Evolutionary conservation across 2,329 filamentous ascomycete genomes (phyloP).

Genomic region (Epichloe gansuensis): DNA sequence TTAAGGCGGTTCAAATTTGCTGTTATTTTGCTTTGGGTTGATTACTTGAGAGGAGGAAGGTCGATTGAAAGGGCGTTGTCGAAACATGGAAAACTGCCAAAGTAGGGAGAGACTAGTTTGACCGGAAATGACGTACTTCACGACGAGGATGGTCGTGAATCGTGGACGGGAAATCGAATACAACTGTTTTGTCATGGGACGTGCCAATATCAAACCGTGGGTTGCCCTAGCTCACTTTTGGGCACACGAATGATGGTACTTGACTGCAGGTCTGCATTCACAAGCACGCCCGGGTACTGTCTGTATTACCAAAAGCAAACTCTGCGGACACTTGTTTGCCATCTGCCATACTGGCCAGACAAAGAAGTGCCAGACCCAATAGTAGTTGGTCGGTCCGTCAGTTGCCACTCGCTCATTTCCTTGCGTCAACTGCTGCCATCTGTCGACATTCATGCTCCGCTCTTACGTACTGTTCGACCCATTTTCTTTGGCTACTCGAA

Average conservation of each 20-base stretch:
- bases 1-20: not conserved
- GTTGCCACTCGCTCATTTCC: not conserved
- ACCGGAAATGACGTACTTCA: too few relatives aligned
- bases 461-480: not conserved
- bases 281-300: not conserved
- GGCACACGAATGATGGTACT: not conserved
- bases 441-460: not conserved
- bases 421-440: not conserved
- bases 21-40: not conserved
- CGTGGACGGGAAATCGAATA: not conserved
- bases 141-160: not conserved
- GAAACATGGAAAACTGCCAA: not conserved
- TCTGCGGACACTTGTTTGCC: not conserved
- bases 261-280: not conserved
- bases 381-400: not conserved
- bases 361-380: not conserved
- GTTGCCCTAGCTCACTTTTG: too few relatives aligned
- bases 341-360: not conserved
- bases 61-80: not conserved
- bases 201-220: too few relatives aligned
- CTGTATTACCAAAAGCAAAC: not conserved
- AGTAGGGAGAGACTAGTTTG: not conserved
- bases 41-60: not conserved
- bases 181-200: not conserved
- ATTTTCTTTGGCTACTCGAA: too few relatives aligned